Conservation (phyloP, 1,284 basidiomycete genomes). For the Irpex sp. region DNA sequence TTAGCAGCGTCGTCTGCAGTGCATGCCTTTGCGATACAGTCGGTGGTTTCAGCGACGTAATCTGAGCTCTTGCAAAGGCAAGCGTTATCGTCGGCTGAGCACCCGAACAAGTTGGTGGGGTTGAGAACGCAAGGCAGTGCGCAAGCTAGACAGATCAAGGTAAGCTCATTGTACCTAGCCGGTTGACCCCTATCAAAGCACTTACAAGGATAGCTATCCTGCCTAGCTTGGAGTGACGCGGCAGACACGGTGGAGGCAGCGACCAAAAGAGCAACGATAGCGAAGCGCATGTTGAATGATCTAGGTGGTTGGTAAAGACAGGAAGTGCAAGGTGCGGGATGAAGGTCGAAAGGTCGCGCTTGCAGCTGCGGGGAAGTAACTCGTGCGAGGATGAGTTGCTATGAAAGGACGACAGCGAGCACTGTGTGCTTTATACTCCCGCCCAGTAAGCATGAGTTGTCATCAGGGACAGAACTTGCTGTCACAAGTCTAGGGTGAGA, state of each 20-base stretch:
- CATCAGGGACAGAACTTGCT: constrained; percentile 5
- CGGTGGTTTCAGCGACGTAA: constrained; percentile 44
- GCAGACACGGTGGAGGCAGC: constrained; percentile 37
- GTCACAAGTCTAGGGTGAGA: not conserved
- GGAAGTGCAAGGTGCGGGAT: constrained; percentile 13
- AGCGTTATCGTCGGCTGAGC: constrained; percentile 37
- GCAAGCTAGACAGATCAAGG: constrained; percentile 39
- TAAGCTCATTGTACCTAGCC: not conserved
- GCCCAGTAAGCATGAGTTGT: not conserved
- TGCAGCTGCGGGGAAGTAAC: constrained; percentile 20
- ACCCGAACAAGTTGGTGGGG: constrained; percentile 36
- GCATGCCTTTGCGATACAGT: constrained; percentile 46
- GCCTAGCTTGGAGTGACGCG: constrained; percentile 28
- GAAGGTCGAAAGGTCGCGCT: constrained; percentile 17
- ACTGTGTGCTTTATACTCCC: constrained; percentile 11
- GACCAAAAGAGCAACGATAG: constrained; percentile 40
- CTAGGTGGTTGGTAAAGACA: constrained; percentile 9
- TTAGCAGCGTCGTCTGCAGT: constrained; percentile 39
- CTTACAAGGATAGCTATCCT: constrained; percentile 37
- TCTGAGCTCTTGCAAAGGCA: constrained; percentile 48
- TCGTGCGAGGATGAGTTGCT: constrained; percentile 22
- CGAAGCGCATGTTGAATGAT: constrained; percentile 50
- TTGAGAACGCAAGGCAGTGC: constrained; percentile 40
- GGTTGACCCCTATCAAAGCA: constrained; percentile 6
- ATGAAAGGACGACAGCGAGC: not conserved